These are phyloP conservation scores for Hysterium pulicare DNA, from an alignment of 2,329 filamentous ascomycete species.

Conservation along the genomic window DNA sequence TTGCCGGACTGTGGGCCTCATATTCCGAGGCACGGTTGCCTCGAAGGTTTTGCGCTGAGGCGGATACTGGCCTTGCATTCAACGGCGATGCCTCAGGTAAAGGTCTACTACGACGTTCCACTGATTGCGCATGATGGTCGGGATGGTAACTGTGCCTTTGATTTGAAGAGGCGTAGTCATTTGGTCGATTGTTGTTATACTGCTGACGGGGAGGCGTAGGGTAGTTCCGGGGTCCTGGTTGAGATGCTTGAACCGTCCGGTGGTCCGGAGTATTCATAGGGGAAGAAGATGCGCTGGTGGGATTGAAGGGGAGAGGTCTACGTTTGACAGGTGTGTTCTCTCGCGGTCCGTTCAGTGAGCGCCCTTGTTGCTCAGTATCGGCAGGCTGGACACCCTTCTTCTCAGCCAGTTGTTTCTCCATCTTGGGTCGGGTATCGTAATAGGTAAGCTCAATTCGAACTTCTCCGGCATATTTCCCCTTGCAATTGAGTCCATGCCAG, in stretches of 20 bases:
- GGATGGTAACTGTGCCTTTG: constrained; percentile 18
- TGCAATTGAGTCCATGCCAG: constrained; percentile 85
- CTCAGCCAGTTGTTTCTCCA: constrained; percentile 61
- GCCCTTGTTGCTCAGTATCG: constrained; percentile 21
- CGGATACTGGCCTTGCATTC: constrained; percentile 13
- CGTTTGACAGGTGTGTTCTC: constrained; percentile 69
- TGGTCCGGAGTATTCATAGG: constrained; percentile 27
- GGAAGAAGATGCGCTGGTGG: constrained; percentile 52
- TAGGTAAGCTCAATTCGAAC: constrained; percentile 93
- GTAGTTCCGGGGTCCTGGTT: constrained; percentile 32
- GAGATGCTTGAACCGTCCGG: constrained; percentile 25
- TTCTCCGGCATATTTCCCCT: constrained; percentile 93
- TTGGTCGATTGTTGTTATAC: constrained; percentile 5
- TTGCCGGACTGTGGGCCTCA: constrained; percentile 18
- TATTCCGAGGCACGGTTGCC: constrained; percentile 12
- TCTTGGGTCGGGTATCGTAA: constrained; percentile 84
- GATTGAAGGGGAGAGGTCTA: constrained; percentile 78
- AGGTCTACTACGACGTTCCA: constrained; percentile 20
- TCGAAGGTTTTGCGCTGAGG: constrained; percentile 21
- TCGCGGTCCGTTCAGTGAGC: constrained; percentile 45
- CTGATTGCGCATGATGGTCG: constrained; percentile 19
- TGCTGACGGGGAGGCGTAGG: constrained; percentile 30
- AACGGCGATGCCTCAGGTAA: constrained; percentile 24
- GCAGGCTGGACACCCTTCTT: constrained; percentile 42
- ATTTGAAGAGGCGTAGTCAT: constrained; percentile 19